phyloP scores from a whole-genome alignment of 2,329 filamentous ascomycete genomes.

The Epichloe bromicola region DNA sequence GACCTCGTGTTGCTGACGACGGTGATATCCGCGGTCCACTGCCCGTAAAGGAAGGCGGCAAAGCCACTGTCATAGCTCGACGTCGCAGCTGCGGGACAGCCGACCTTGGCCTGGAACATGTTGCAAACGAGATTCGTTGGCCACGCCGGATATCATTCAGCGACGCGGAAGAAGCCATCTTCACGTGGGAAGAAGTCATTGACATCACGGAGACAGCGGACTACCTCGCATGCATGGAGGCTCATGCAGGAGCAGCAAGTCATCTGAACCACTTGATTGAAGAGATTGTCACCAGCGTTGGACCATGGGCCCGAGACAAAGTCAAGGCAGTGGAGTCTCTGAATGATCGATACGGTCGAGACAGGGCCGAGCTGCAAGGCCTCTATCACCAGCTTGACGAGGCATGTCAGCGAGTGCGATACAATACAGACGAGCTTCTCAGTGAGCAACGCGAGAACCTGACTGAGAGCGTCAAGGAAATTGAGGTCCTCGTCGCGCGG shows the following conservation, averaged over 20 bases:
- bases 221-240: slow-evolving; percentile 16
- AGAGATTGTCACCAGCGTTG: slow-evolving; percentile 37
- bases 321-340: slow-evolving; percentile 44
- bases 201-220: slow-evolving; percentile 22
- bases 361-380: slow-evolving; percentile 51
- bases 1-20: slow-evolving; percentile 46
- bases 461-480: slow-evolving; percentile 59
- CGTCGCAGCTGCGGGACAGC: slow-evolving; percentile 43
- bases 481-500: slow-evolving; percentile 71
- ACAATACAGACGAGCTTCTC: slow-evolving; percentile 55
- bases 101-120: slow-evolving; percentile 16
- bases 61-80: slow-evolving; percentile 41
- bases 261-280: slow-evolving; percentile 40
- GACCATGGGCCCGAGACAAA: slow-evolving; percentile 48
- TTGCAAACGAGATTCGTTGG: slow-evolving; percentile 47
- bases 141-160: slow-evolving; percentile 64
- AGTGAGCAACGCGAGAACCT: slow-evolving; percentile 55
- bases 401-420: slow-evolving; percentile 53
- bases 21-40: slow-evolving; percentile 43
- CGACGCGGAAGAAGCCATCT: slow-evolving; percentile 59
- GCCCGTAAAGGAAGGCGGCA: slow-evolving; percentile 32
- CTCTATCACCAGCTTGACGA: slow-evolving; percentile 61
- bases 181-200: slow-evolving; percentile 49
- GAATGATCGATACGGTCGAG: slow-evolving; percentile 46
- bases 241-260: slow-evolving; percentile 39